Conservation (phyloP, 306 rosid genomes). For the Fragaria iinumae region DNA sequence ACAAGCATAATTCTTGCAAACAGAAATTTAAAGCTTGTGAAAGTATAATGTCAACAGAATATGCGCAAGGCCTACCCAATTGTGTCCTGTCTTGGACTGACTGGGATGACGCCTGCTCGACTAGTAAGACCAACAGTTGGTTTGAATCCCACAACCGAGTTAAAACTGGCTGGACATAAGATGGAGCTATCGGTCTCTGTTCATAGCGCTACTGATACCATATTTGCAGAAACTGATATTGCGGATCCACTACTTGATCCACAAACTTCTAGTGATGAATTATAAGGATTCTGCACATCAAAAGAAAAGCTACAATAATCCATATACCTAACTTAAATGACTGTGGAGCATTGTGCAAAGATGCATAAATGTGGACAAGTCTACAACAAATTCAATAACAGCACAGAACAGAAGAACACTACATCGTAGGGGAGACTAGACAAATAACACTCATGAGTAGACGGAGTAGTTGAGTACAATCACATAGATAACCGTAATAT, state of each 20-base stretch:
- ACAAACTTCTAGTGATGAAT: conserved; percentile 21
- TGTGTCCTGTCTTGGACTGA: conserved; percentile 55
- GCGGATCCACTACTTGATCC: conserved; percentile 69
- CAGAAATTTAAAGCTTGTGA: not conserved
- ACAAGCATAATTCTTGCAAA: not conserved
- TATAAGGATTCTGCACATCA: conserved; percentile 11
- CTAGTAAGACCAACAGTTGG: conserved; percentile 77
- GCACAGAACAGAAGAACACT: not conserved
- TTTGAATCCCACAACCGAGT: conserved; percentile 58
- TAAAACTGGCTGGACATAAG: conserved; percentile 41
- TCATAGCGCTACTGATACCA: conserved; percentile 54
- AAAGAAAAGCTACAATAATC: not conserved
- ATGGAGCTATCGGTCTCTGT: conserved; percentile 61
- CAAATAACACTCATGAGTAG: not conserved
- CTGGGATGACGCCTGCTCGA: conserved; percentile 63
- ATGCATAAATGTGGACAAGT: not conserved
- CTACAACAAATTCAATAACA: not conserved
- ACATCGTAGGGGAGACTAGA: not conserved
- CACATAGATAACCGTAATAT: not conserved
- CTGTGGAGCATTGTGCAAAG: not conserved
- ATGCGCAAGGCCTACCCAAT: conserved; percentile 41
- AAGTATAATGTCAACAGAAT: not conserved
- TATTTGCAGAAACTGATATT: conserved; percentile 63
- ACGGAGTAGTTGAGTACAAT: not conserved
- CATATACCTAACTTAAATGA: not conserved